These are phyloP conservation scores for Trichoderma citrinoviride DNA, from an alignment of 2,329 filamentous ascomycete genomes.

Conservation along the genomic window DNA sequence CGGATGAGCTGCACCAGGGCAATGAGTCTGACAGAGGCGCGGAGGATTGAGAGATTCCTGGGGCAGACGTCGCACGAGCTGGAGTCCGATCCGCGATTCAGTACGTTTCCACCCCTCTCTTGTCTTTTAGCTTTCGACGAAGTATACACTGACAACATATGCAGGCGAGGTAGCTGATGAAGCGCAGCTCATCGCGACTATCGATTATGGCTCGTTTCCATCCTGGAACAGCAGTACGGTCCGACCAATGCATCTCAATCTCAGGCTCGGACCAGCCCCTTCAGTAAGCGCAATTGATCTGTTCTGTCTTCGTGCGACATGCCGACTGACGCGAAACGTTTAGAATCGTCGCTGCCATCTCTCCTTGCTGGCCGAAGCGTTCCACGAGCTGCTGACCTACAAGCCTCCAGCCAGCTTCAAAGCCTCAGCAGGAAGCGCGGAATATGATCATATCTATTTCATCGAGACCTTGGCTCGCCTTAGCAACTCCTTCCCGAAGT, in stretches of 20 bases:
- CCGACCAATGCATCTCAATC: conserved; percentile 42
- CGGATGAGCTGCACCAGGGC: conserved; percentile 51
- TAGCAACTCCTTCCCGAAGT: conserved; percentile 42
- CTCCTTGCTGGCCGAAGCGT: conserved; percentile 49
- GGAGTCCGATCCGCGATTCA: conserved; percentile 44
- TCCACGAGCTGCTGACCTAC: conserved; percentile 49
- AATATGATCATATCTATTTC: conserved; percentile 45
- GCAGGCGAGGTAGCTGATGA: conserved; percentile 44
- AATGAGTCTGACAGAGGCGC: conserved; percentile 53
- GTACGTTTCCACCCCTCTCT: conserved; percentile 37
- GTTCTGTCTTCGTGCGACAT: too few species aligned
- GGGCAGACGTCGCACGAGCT: conserved; percentile 42
- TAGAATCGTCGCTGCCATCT: conserved; percentile 52
- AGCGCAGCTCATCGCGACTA: conserved; percentile 41
- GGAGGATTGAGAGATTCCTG: conserved; percentile 45
- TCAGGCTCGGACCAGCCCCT: conserved; percentile 51
- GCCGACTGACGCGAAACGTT: neutral
- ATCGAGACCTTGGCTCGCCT: conserved; percentile 43
- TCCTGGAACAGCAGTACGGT: conserved; percentile 42
- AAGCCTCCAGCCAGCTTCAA: conserved; percentile 53
- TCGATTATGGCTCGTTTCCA: conserved; percentile 54
- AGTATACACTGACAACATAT: conserved; percentile 20
- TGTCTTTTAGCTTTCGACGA: neutral
- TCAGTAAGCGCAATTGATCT: conserved; percentile 41
- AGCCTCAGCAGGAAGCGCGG: conserved; percentile 38